Base-by-base conservation (phyloP, 345 rosid genomes). In the Noccaea bulbosa region DNA sequence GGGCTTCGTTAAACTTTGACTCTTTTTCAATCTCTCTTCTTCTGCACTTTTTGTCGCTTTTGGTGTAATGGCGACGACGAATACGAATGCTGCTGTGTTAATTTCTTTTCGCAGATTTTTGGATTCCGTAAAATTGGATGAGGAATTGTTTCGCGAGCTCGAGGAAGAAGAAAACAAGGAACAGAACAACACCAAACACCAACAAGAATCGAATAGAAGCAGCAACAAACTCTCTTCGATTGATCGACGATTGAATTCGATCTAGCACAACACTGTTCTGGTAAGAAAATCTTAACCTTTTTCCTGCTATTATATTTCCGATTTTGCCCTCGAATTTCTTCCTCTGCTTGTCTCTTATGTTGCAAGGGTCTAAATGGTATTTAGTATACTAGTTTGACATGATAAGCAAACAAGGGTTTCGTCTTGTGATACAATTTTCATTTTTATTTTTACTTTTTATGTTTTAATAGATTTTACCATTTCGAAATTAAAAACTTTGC, bases 1-100 rank as follows among this genome's bases (percentile, higher is more conserved):
- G 48, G 67, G 73, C 47, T 72, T 79, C 10, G 56, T 39, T 70
- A 76, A 68, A 70, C 7, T 85, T 83, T 83, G 88, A 82, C 84
- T 81, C 79, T 67, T 67, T 67, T 67, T 40, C 35, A 60, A 61
- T 75, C 56, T 64, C 48, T 64, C 71, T 0, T 72, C 60, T 41
- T 55, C 45, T 73, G 59, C 77, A 56, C 43, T 49, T 65, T 58
- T 41, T 14, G 0, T 24, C n/a, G 47, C 50, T 33, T 61, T 27
- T n/a, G 75, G 58, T 38, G 32, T 58, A 59, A 51, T 56, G 61
- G 65, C 53, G 70, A 69, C 20, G 70, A 75, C 59, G 74, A 75
- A 69, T 62, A 75, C 59, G 74, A 75, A 69, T 62, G 79, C 38
- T 38, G 39, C 68, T 74, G 43, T 41, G 56, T 22, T 17, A 64